Evolutionary conservation across 768 basidiomycete genomes (phyloP).

Genomic region (Lactarius deliciosus): DNA sequence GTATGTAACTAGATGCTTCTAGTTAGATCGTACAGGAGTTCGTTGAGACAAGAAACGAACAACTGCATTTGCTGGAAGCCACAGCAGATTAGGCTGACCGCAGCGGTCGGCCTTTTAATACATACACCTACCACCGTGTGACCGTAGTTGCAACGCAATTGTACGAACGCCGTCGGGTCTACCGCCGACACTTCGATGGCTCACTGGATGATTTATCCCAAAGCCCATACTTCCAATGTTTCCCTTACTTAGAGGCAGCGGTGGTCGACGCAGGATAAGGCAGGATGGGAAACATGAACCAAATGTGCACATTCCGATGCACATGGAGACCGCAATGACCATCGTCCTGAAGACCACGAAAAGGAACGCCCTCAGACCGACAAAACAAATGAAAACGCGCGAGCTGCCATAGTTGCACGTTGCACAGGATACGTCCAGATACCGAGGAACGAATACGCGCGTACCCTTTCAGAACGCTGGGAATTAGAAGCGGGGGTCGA

Average conservation of each 20-base stretch:
- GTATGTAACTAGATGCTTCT: too few relatives aligned
- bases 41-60: neutral
- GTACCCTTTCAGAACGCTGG: neutral
- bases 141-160: too few relatives aligned
- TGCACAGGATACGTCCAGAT: constrained; percentile 1
- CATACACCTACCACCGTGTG: too few relatives aligned
- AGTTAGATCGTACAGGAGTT: neutral
- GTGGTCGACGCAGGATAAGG: constrained; percentile 2
- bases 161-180: too few relatives aligned
- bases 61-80: neutral
- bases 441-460: constrained; percentile 11
- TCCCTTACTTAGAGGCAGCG: constrained; percentile 1
- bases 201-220: too few relatives aligned
- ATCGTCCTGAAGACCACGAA: too few relatives aligned
- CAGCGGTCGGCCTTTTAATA: neutral
- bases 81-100: neutral
- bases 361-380: too few relatives aligned
- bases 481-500: neutral
- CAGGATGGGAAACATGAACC: neutral
- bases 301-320: too few relatives aligned
- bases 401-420: constrained; percentile 2
- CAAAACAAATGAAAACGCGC: neutral
- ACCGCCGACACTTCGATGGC: too few relatives aligned
- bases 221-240: neutral
- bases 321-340: too few relatives aligned